These are phyloP conservation scores for Aspergillus sp. DNA, from an alignment of 2,329 filamentous ascomycete genomes.

Conservation along the genomic window DNA sequence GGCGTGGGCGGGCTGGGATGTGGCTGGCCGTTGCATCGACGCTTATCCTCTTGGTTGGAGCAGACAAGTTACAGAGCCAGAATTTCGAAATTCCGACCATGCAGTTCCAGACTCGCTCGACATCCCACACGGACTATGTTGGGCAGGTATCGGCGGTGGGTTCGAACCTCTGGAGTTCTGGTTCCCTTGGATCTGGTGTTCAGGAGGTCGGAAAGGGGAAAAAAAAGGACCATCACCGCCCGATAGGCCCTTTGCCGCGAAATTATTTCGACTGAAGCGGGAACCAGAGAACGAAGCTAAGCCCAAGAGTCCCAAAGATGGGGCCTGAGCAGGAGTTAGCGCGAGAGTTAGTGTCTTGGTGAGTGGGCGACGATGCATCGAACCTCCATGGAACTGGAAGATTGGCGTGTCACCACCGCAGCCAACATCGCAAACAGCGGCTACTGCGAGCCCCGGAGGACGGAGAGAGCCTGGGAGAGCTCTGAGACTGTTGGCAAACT, in stretches of 20 bases:
- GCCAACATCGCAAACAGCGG: background rate
- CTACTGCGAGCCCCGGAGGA: background rate
- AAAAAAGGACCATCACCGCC: background rate
- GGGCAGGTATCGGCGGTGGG: conserved; percentile 17
- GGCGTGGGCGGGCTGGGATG: conserved; percentile 4
- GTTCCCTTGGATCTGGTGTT: conserved; percentile 2
- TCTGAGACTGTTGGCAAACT: background rate
- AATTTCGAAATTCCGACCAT: background rate
- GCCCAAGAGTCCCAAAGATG: background rate
- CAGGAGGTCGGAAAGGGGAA: background rate
- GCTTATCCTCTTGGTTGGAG: background rate
- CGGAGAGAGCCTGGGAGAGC: background rate
- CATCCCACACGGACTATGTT: conserved; percentile 15
- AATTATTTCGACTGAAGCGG: background rate
- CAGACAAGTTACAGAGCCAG: background rate
- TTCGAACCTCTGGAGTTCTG: background rate
- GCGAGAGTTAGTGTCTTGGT: background rate
- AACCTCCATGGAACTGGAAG: background rate
- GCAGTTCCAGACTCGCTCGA: conserved; percentile 1
- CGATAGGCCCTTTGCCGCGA: background rate
- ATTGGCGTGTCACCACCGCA: background rate
- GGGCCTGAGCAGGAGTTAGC: background rate
- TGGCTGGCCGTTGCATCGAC: conserved; percentile 9
- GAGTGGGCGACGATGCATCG: background rate
- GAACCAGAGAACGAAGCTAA: background rate